Conservation (phyloP, 257 asterid genomes). For the Solanum ossicruentum region DNA sequence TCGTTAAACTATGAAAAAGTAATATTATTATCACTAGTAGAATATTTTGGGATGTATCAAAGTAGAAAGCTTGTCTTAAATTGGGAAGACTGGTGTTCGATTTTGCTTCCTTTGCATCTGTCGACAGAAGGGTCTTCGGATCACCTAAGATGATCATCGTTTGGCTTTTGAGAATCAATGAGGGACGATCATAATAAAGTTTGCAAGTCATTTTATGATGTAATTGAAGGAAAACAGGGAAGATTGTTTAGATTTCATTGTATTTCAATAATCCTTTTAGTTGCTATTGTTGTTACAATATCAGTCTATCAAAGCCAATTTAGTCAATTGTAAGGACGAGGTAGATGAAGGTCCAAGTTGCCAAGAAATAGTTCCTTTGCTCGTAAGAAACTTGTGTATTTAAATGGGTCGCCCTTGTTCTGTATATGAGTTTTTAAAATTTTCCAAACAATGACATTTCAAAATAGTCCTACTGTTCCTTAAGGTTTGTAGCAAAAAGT, state of each 20-base stretch:
- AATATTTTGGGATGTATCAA: not conserved
- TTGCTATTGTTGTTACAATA: no score
- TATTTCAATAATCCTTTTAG: not conserved
- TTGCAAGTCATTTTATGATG: not conserved
- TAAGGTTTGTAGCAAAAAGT: not conserved
- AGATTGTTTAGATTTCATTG: not conserved
- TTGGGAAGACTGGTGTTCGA: not conserved
- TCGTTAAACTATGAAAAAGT: not conserved
- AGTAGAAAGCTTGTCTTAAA: not conserved
- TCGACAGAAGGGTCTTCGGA: not conserved
- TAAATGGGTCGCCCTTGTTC: not conserved
- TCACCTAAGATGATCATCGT: not conserved
- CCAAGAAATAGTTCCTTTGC: no score
- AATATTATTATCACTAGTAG: not conserved
- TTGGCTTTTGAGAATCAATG: not conserved
- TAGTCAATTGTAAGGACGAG: not conserved
- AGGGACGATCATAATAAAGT: not conserved
- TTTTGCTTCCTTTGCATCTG: not conserved
- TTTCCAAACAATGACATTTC: not conserved
- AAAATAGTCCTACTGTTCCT: not conserved
- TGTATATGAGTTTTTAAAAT: not conserved
- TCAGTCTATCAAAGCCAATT: no score
- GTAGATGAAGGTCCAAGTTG: not conserved
- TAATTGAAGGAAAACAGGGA: not conserved
- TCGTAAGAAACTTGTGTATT: no score